Evolutionary conservation across 345 rosid species (phyloP).

Genomic region (Eucalyptus cladocalyx): DNA sequence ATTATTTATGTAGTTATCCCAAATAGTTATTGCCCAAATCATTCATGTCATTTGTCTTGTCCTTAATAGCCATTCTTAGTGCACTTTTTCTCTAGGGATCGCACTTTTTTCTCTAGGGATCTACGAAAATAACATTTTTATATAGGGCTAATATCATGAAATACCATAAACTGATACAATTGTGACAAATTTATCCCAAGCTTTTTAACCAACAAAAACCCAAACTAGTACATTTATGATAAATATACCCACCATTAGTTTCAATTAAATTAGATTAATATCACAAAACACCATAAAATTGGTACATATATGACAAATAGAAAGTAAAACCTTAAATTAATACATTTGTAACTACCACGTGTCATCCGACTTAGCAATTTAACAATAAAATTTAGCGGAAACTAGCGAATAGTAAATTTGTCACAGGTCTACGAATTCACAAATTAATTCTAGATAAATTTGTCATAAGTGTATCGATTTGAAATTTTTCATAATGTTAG

Average conservation of each 20-base stretch:
- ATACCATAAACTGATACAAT: rapidly evolving
- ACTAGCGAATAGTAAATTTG: rapidly evolving
- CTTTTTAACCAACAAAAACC: too few species aligned
- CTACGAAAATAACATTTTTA: too few species aligned
- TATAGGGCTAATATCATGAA: rapidly evolving
- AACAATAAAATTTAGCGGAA: too few species aligned
- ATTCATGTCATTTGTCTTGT: neutral
- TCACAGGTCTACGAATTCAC: rapidly evolving
- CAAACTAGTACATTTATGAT: too few species aligned
- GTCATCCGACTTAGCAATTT: too few species aligned
- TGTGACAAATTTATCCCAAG: rapidly evolving
- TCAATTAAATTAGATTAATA: too few species aligned
- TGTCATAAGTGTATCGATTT: rapidly evolving
- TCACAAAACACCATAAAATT: too few species aligned
- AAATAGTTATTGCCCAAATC: neutral
- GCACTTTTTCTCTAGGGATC: neutral
- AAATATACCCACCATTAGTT: too few species aligned
- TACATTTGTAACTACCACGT: rapidly evolving
- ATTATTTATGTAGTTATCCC: too few species aligned
- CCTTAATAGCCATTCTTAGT: neutral
- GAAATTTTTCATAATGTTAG: rapidly evolving
- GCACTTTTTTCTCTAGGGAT: neutral
- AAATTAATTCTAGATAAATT: too few species aligned
- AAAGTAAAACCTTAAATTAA: too few species aligned
- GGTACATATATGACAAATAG: too few species aligned